These are phyloP conservation scores for Chiua virens DNA, from an alignment of 768 basidiomycete species.

Conservation along the genomic window DNA sequence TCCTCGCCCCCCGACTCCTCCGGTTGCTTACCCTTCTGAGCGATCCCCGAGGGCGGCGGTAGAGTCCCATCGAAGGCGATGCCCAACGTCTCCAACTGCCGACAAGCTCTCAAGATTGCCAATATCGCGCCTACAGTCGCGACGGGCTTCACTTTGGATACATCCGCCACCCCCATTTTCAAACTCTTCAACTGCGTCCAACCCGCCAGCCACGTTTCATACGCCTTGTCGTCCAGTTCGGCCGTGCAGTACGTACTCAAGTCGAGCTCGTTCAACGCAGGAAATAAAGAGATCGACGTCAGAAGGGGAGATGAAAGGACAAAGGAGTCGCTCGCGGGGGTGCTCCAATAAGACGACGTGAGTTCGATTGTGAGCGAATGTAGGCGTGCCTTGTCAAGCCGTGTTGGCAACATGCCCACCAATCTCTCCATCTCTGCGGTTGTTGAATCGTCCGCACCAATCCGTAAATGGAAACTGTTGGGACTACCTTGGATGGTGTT, in stretches of 20 bases:
- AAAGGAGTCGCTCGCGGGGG: conserved; percentile 23
- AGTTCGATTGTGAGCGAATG: conserved; percentile 19
- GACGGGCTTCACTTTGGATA: conserved; percentile 14
- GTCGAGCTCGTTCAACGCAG: conserved; percentile 16
- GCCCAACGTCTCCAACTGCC: conserved; percentile 15
- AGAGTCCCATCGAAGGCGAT: conserved; percentile 23
- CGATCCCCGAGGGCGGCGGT: not conserved
- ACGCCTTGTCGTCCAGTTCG: conserved; percentile 20
- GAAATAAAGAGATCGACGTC: conserved; percentile 14
- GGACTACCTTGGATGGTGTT: conserved; percentile 18
- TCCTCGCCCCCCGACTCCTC: not conserved
- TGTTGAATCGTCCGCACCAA: conserved; percentile 28
- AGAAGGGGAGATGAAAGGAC: conserved; percentile 16
- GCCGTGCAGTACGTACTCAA: conserved; percentile 19
- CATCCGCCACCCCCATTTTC: conserved; percentile 21
- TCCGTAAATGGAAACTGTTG: conserved; percentile 15
- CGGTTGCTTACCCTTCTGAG: not conserved
- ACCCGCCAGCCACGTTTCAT: conserved; percentile 10
- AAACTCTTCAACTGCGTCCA: conserved; percentile 13
- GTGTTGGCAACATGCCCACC: conserved; percentile 8
- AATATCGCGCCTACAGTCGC: conserved; percentile 21
- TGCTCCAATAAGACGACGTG: conserved; percentile 30
- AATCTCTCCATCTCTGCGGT: conserved; percentile 14
- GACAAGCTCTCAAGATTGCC: conserved; percentile 21
- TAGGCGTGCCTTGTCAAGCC: conserved; percentile 11